Evolutionary conservation across 2,329 filamentous ascomycete genomes (phyloP).

Genomic region (Gaeumannomyces tritici): DNA sequence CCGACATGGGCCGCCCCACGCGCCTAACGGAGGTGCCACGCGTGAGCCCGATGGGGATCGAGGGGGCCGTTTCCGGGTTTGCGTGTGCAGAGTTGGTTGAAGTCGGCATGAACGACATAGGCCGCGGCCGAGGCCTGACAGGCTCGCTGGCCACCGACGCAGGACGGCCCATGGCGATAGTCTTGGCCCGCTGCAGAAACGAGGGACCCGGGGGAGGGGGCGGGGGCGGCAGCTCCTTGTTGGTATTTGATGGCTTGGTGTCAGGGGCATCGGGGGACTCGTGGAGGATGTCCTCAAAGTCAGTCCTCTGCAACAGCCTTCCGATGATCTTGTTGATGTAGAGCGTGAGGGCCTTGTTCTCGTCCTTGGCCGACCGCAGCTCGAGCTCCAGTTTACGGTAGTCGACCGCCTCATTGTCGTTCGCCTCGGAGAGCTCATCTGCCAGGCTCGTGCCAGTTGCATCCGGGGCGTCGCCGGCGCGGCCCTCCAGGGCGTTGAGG

Average conservation of each 20-base stretch:
- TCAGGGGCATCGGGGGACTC: slow-evolving; percentile 54
- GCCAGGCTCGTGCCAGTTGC: slow-evolving; percentile 52
- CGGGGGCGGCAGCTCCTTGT: slow-evolving; percentile 80
- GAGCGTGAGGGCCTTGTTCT: slow-evolving; percentile 93
- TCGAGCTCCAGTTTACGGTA: slow-evolving; percentile 68
- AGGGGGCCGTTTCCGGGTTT: slow-evolving; percentile 66
- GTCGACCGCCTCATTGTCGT: slow-evolving; percentile 39
- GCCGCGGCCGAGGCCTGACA: slow-evolving; percentile 37
- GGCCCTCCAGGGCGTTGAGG: slow-evolving; percentile 53
- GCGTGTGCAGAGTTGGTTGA: slow-evolving; percentile 23
- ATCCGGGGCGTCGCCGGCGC: slow-evolving; percentile 15
- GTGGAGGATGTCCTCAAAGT: slow-evolving; percentile 89
- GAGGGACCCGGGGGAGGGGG: slow-evolving; percentile 44
- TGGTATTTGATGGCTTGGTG: slow-evolving; percentile 37
- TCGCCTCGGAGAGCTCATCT: slow-evolving; percentile 73
- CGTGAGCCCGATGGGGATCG: slow-evolving; percentile 58
- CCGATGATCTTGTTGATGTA: slow-evolving; percentile 99
- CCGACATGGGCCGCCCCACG: slow-evolving; percentile 45
- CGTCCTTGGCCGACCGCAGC: slow-evolving; percentile 66
- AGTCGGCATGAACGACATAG: slow-evolving; percentile 46
- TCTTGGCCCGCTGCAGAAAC: slow-evolving; percentile 52
- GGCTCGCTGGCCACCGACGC: slow-evolving; percentile 9
- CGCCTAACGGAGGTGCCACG: slow-evolving; percentile 45
- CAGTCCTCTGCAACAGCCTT: slow-evolving; percentile 83
- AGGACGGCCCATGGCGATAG: slow-evolving; percentile 37